phyloP scores from a whole-genome alignment of 495 filamentous ascomycete species.

The Neurospora cerealis region DNA sequence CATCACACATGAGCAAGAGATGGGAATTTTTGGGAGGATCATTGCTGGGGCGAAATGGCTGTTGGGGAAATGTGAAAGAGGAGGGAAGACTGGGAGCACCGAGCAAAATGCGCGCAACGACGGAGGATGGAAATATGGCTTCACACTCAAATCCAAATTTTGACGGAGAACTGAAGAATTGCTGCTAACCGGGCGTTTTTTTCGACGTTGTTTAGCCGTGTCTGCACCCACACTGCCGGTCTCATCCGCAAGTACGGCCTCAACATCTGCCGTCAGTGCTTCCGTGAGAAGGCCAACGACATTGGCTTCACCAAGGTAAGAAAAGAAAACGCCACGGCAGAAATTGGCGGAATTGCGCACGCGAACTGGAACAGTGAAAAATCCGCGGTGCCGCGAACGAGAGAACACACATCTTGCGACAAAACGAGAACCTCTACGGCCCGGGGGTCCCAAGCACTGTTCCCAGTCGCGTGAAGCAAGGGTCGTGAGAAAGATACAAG shows the following conservation, averaged over 20 bases:
- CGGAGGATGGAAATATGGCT: not conserved
- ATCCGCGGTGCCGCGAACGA: not conserved
- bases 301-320: conserved; percentile 97
- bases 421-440: not conserved
- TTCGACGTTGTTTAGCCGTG: conserved; percentile 52
- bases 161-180: conserved; percentile 8
- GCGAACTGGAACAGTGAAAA: not conserved
- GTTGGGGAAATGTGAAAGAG: not conserved
- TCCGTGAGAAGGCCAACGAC: conserved; percentile 90
- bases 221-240: conserved; percentile 91
- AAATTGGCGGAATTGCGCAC: not conserved
- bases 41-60: not conserved
- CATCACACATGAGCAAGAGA: not conserved
- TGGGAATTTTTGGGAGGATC: not conserved
- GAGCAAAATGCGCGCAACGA: not conserved
- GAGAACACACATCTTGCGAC: not conserved
- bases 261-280: conserved; percentile 99
- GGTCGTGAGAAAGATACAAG: not conserved
- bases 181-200: conserved; percentile 12
- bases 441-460: not conserved
- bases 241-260: conserved; percentile 98
- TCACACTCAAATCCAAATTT: not conserved
- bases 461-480: not conserved
- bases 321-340: not conserved
- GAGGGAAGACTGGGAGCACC: not conserved